These are phyloP conservation scores for Lepidium sativum DNA, from an alignment of 345 rosid species.

Conservation along the genomic window DNA sequence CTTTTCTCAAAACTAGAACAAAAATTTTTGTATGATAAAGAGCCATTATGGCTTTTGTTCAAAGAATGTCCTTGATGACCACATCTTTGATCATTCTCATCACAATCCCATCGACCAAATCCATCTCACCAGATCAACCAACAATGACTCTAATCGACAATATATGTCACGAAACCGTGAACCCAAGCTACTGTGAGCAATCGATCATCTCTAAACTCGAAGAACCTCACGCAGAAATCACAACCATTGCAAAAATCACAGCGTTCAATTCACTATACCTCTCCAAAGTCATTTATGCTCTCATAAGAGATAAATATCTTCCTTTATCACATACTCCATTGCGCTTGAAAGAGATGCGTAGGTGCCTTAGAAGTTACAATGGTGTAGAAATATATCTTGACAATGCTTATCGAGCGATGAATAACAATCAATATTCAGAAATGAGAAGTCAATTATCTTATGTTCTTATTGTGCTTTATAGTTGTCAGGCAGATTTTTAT, in stretches of 20 bases:
- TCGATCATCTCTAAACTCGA: neutral
- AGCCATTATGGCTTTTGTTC: neutral
- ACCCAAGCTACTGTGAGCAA: neutral
- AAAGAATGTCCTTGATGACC: neutral
- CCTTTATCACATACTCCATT: no score
- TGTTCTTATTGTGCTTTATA: no score
- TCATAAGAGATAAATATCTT: no score
- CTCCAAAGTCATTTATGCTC: no score
- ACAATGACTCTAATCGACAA: slow-evolving; percentile 9
- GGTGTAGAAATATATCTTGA: no score
- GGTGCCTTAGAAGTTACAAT: no score
- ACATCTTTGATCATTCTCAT: neutral
- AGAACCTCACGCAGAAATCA: neutral
- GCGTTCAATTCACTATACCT: neutral
- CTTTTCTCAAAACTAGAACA: no score
- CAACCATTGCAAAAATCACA: neutral
- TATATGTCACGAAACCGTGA: neutral
- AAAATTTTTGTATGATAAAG: no score
- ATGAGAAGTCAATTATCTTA: no score
- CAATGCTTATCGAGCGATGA: no score
- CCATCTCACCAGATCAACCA: neutral
- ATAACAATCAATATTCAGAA: no score
- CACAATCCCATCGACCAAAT: neutral
- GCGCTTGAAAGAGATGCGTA: neutral
- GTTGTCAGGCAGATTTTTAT: no score